Conservation (phyloP, 2,329 filamentous ascomycete species). For the Karstenula rhodostoma region DNA sequence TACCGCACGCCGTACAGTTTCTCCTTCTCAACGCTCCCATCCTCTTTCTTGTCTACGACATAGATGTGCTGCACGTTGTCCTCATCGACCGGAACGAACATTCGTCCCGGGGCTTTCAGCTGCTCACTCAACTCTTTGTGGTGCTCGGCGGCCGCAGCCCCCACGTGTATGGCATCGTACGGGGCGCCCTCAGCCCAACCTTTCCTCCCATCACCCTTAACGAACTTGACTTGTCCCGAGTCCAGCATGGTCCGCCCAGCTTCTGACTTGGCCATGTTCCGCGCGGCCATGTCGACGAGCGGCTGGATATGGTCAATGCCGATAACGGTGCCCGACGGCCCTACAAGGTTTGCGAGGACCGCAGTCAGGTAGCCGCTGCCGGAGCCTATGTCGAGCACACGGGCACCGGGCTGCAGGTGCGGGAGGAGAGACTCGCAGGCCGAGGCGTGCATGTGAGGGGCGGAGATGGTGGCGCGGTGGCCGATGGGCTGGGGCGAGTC, state of each 20-base stretch:
- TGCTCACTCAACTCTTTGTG: conserved; percentile 79
- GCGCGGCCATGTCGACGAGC: conserved; percentile 51
- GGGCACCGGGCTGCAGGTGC: conserved; percentile 61
- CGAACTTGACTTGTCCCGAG: conserved; percentile 71
- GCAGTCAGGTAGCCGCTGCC: conserved; percentile 80
- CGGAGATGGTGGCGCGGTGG: conserved; percentile 72
- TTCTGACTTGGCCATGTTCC: conserved; percentile 55
- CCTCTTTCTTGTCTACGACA: conserved; percentile 74
- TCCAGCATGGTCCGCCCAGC: conserved; percentile 65
- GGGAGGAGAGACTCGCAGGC: conserved; percentile 70
- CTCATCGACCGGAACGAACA: conserved; percentile 79
- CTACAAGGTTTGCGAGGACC: conserved; percentile 81
- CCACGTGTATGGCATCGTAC: conserved; percentile 96
- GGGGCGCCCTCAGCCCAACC: conserved; percentile 58
- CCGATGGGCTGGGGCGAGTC: conserved; percentile 76
- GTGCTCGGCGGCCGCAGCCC: conserved; percentile 79
- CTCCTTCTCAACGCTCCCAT: conserved; percentile 64
- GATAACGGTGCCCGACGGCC: conserved; percentile 54
- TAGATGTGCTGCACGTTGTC: conserved; percentile 71
- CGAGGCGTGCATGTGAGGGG: conserved; percentile 76
- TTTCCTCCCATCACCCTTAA: conserved; percentile 71
- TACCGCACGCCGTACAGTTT: conserved; percentile 77
- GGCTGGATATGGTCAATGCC: conserved; percentile 60
- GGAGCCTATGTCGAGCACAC: conserved; percentile 59
- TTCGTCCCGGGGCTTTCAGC: conserved; percentile 77